These are phyloP conservation scores for Alnus glutinosa DNA, from an alignment of 306 rosid species.

Conservation along the genomic window DNA sequence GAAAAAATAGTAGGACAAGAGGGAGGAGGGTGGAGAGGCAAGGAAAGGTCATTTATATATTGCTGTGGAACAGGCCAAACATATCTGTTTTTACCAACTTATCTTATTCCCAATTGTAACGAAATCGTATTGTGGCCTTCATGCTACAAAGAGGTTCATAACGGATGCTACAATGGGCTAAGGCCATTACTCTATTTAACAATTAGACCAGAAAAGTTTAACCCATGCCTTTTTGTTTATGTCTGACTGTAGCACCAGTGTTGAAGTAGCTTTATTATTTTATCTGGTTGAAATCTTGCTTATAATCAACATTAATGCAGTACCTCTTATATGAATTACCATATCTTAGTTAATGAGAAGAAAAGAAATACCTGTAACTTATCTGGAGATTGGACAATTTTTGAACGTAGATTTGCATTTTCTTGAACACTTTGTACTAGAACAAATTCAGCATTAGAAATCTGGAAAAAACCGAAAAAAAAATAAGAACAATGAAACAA, in stretches of 20 bases:
- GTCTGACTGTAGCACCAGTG: neutral
- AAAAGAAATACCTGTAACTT: constrained; percentile 66
- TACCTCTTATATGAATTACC: neutral
- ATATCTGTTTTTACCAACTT: too few relatives aligned
- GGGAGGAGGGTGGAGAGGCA: neutral
- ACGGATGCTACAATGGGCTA: too few relatives aligned
- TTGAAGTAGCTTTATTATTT: neutral
- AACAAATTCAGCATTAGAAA: constrained; percentile 70
- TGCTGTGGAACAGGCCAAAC: too few relatives aligned
- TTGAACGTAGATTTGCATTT: constrained; percentile 74
- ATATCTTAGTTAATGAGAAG: neutral
- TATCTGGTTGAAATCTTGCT: neutral
- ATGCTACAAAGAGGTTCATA: neutral
- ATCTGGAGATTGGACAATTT: constrained; percentile 85
- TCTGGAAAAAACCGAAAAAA: constrained; percentile 46
- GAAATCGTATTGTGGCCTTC: neutral
- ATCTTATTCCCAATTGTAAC: too few relatives aligned
- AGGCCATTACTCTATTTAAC: too few relatives aligned
- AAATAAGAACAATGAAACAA: neutral
- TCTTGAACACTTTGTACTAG: constrained; percentile 74
- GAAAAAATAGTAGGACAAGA: neutral
- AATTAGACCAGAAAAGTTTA: neutral
- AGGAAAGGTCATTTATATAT: neutral
- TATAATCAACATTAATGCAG: constrained; percentile 2
- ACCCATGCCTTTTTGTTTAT: neutral